Base-by-base conservation (phyloP, 169 alveolate species). In the Neospora caninum region DNA sequence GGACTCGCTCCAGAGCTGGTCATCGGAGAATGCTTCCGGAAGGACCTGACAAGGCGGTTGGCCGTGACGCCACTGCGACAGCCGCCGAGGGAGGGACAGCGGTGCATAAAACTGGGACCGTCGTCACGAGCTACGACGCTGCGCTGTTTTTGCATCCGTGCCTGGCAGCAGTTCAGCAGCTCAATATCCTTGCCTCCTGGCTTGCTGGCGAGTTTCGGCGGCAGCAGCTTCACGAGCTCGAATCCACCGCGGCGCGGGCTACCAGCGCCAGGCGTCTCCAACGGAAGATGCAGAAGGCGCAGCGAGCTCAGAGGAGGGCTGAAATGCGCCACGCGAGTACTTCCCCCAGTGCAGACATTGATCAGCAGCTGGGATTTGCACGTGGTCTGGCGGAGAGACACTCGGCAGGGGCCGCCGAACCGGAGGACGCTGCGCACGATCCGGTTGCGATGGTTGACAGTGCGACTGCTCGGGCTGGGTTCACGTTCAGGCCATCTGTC, bases 101-200 rank as follows among this genome's bases (percentile, higher is more conserved):
- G n/a, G 31, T 22, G 25, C 73, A 16, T 7, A 27, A 16, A 64
- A 1, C 73, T 1, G 73, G 86, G 9, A 25, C 49, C 1, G n/a
- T 43, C 45, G 45, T 20, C 20, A 78, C 86, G 42, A 53, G 58
- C 42, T 86, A 86, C 78, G 92, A 86, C 92, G 64, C 92, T 20
- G 78, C 92, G 13, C 41, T 86, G 10, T 86, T 86, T 36, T 80
- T 86, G 10, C 92, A 86, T 27, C 92, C 92, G 4, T 86, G 70
- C 7, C 53, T 86, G n/a, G 92, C 92, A 13, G 92, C 92, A 7
- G 64, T 86, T 49, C 92, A 86, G 45, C 92, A 86, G 42, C 0
- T 86, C 25, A 41, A 86, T n/a, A 86, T 86, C 4, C 92, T 86
- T 16, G 78, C 92, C n/a, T 86, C 92, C 27, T 86, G 92, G 92